These are phyloP conservation scores for Marchantia paleacea DNA, from an alignment of 225 moss, liverwort and hornwort genomes.

Conservation along the genomic window DNA sequence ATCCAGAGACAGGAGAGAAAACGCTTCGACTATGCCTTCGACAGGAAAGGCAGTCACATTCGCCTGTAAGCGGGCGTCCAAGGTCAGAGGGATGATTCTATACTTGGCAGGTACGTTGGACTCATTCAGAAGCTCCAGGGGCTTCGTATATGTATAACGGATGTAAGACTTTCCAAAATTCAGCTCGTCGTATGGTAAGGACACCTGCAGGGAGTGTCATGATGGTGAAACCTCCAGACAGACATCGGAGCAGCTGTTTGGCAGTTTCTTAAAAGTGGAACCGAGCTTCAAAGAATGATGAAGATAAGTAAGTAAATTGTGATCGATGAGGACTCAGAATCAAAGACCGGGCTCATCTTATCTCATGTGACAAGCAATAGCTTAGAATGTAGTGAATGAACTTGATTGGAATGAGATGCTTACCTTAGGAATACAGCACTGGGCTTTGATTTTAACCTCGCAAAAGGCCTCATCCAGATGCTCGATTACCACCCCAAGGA, in stretches of 20 bases:
- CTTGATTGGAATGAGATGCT: background rate
- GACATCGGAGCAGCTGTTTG: background rate
- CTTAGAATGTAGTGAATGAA: background rate
- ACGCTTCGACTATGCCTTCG: conserved; percentile 46
- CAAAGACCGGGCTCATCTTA: background rate
- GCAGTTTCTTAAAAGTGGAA: too few relatives aligned
- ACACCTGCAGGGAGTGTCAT: conserved; percentile 40
- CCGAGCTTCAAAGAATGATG: too few relatives aligned
- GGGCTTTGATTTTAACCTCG: conserved; percentile 42
- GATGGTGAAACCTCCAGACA: background rate
- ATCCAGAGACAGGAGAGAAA: conserved; percentile 40
- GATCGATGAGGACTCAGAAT: background rate
- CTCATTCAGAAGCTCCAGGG: conserved; percentile 52
- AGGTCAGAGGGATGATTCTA: conserved; percentile 51
- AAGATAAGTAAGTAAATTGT: background rate
- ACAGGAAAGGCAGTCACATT: conserved; percentile 33
- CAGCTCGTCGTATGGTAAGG: conserved; percentile 37
- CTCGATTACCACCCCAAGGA: conserved; percentile 47
- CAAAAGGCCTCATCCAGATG: conserved; percentile 56
- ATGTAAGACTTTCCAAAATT: conserved; percentile 72
- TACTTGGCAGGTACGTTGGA: conserved; percentile 66
- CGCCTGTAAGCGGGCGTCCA: conserved; percentile 45
- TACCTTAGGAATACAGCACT: conserved; percentile 58
- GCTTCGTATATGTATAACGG: conserved; percentile 45
- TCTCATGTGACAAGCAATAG: too few relatives aligned